Base-by-base conservation (phyloP, 2,329 filamentous ascomycete species). In the Ceratocystis smalleyi region DNA sequence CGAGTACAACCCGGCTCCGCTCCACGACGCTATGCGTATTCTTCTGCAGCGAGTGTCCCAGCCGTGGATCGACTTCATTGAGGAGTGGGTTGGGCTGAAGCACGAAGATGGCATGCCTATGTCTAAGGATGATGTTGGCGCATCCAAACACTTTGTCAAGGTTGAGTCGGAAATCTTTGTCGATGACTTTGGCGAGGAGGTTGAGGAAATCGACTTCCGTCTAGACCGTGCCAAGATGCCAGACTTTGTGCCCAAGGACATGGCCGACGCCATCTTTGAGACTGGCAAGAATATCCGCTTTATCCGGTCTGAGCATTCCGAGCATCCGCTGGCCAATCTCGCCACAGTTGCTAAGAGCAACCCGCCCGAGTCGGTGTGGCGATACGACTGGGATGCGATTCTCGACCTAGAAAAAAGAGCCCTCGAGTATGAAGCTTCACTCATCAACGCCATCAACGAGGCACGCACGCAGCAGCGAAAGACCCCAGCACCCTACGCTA, bases 201-300 rank as follows among this genome's bases (percentile, higher is more conserved):
- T 78, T 7, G 79, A 80, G 47, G 81, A 83, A 24, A 71, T 79
- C 1, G 83, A 87, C 67, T 88, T 83, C 68, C 74, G 82, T 5
- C 79, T 91, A 40, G 83, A 87, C 66, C 77, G 78, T 24, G 76
- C 81, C 32, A 81, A 82, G 67, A 83, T 94, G 74, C 89, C 89
- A 0, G 77, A 79, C 1, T 94, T 94, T 68, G 78, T 95, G 55
- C 81, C 85, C 0, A 72, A 77, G 4, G 88, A 94, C 65, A 81
- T 91, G 68, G 85, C 83, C 2, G 79, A 81, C 61, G 76, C 79
- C 4, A 83, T 94, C n/a, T 91, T 92, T 68, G 89, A 95, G 71
- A 87, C 85, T 2, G 90, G 89, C 3, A 83, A 81, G 69, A 92
- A 87, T 71, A 74, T 95, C 59, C 82, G 87, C 6, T 84, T 94